Base-by-base conservation (phyloP, 2,329 filamentous ascomycete species). In the Verticillium tricorpus region DNA sequence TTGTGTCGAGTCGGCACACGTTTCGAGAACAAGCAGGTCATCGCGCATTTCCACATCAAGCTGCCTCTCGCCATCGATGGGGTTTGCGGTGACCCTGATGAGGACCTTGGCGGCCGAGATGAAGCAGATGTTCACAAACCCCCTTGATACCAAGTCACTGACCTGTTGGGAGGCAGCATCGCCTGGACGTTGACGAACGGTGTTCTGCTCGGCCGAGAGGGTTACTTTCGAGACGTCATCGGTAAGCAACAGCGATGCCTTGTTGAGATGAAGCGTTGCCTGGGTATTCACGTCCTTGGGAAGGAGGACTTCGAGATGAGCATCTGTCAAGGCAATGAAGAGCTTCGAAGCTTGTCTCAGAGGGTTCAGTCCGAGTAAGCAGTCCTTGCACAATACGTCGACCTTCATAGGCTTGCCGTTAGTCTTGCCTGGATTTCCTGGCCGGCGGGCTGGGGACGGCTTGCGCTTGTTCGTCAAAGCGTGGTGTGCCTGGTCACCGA, bases 1-100 rank as follows among this genome's bases (percentile, higher is more conserved):
- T 73, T 97, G 93, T 0, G 93, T 98, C 1, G 95, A 99, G 75
- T 99, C 95, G 34, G 95, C 95, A 70, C 96, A 99, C 1, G 93
- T 96, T 74, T 99, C 95, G 7, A 99, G 78, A 37, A 99, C 89
- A 60, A 99, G 81, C 1, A 99, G 82, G 66, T 96, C 90, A 69
- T 97, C 93, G 64, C 87, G 87, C 56, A 98, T 78, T 65, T 96
- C 91, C 1, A 97, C 82, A 67, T 95, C 89, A 15, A 97, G 75
- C 50, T 86, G 84, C 65, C 88, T 89, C 34, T 87, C 82, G 0
- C 82, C 85, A 39, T 87, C 83, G 1, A 79, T 78, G 2, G 80
- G 80, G 50, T 83, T 79, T 11, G 82, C 79, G 25, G 80, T 77
- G 14, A 93, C 79, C 56, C 86, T 84, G 2, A 95, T 81, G 2